A percentile compares a stretch with the other conserved stretches of the same genome.
Evolutionary conservation across 306 rosid species (phyloP).

Genomic region (Cucumis hystrix): DNA sequence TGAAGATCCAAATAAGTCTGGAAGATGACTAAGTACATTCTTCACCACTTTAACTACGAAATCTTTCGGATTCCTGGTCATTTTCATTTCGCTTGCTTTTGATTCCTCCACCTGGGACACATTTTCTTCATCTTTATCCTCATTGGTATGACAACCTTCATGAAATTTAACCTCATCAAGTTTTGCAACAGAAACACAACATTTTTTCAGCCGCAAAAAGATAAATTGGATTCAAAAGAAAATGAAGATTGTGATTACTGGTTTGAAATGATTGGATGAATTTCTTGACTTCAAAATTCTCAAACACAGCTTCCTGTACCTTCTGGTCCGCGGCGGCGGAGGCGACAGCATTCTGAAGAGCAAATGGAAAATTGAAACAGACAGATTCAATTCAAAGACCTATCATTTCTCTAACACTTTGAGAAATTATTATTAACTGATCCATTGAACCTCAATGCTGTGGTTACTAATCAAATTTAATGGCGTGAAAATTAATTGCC

Average conservation of each 20-base stretch:
- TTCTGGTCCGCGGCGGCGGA: conserved; percentile 44
- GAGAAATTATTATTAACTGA: neutral
- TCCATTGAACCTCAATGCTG: neutral
- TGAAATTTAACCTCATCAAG: neutral
- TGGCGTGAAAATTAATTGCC: conserved; percentile 21
- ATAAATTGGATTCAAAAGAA: neutral
- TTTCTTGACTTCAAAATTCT: conserved; percentile 31
- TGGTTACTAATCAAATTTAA: neutral
- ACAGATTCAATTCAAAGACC: neutral
- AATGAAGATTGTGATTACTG: conserved; percentile 8
- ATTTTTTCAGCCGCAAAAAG: neutral
- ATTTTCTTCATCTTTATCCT: neutral
- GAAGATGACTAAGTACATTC: conserved; percentile 21
- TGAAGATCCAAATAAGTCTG: conserved; percentile 36
- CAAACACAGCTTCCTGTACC: conserved; percentile 45
- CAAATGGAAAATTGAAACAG: neutral
- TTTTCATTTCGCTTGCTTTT: neutral
- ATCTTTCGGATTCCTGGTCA: conserved; percentile 24
- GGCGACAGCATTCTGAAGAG: conserved; percentile 44
- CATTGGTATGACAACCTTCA: neutral
- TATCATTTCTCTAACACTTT: neutral
- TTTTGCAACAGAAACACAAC: conserved; percentile 8
- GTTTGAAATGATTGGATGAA: conserved; percentile 23
- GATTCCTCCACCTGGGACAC: neutral
- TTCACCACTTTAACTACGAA: conserved; percentile 29